Conservation (phyloP, 352 stramenopile genomes). For the Phytophthora ramorum region DNA sequence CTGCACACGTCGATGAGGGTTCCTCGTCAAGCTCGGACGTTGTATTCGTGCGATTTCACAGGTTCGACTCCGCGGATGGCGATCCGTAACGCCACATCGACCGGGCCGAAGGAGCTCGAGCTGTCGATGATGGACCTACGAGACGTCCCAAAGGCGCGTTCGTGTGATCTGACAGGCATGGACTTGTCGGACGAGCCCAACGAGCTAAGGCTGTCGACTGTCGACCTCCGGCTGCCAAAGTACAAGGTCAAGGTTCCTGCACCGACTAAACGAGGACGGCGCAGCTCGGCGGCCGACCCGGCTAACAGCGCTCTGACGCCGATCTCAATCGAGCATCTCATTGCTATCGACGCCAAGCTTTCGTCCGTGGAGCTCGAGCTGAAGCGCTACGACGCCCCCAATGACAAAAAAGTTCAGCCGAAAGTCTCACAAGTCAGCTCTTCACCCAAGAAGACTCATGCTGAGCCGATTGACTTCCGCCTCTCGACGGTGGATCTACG, state of each 20-base stretch:
- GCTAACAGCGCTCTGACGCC: constrained; percentile 20
- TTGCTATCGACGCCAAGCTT: constrained; percentile 28
- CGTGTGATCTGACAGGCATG: constrained; percentile 14
- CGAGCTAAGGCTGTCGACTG: constrained; percentile 18
- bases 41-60: constrained; percentile 24
- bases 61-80: constrained; percentile 5
- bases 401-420: neutral
- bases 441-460: constrained; percentile 4
- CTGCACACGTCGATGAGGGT: constrained; percentile 5
- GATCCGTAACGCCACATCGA: constrained; percentile 8
- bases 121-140: constrained; percentile 15
- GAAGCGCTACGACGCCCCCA: constrained; percentile 16
- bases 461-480: constrained; percentile 20
- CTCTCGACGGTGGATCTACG: constrained; percentile 26
- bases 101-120: constrained; percentile 9
- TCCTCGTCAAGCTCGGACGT: neutral
- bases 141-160: constrained; percentile 7
- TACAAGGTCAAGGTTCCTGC: constrained; percentile 17
- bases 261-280: constrained; percentile 19
- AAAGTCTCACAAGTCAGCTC: constrained; percentile 1
- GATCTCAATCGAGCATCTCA: constrained; percentile 25
- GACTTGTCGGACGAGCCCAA: constrained; percentile 16
- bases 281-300: constrained; percentile 9
- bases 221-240: constrained; percentile 27
- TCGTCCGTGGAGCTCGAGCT: constrained; percentile 26